Evolutionary conservation across 306 rosid species (phyloP).

Genomic region (Dryas alaskensis): DNA sequence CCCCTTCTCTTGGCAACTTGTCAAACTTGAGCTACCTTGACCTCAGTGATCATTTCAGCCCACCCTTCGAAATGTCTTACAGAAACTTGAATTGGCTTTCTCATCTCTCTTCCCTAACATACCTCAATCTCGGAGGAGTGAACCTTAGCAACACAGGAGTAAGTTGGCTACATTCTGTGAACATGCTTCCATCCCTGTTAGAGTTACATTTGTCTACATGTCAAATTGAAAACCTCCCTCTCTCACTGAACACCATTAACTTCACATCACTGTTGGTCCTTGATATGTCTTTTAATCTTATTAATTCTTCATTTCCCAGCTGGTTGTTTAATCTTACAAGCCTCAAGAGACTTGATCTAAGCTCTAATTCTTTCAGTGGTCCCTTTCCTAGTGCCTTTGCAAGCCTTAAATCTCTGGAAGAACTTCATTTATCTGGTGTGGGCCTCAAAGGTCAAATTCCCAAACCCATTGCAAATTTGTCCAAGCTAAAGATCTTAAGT

Average conservation of each 20-base stretch:
- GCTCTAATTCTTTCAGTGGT: background rate
- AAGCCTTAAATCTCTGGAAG: background rate
- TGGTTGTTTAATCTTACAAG: slow-evolving; percentile 36
- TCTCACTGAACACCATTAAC: background rate
- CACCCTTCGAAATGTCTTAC: background rate
- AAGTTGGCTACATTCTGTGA: slow-evolving; percentile 10
- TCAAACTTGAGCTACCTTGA: slow-evolving; percentile 27
- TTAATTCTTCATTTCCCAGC: slow-evolving; percentile 32
- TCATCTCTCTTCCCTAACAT: slow-evolving; percentile 24
- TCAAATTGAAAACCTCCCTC: background rate
- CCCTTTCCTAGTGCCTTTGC: slow-evolving; percentile 4
- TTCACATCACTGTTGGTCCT: background rate
- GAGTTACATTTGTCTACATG: background rate
- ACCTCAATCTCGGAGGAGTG: slow-evolving; percentile 16
- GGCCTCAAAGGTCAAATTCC: background rate
- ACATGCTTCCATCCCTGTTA: slow-evolving; percentile 24
- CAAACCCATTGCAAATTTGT: background rate
- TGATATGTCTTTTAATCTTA: slow-evolving; percentile 2
- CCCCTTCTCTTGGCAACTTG: slow-evolving; percentile 15
- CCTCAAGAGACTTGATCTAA: background rate
- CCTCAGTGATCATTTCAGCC: background rate
- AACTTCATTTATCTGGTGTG: background rate
- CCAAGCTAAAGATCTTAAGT: background rate
- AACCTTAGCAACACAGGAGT: slow-evolving; percentile 5
- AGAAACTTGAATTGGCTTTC: slow-evolving; percentile 23